phyloP scores from a whole-genome alignment of 345 rosid genomes.

The Bruguiera parviflora region DNA sequence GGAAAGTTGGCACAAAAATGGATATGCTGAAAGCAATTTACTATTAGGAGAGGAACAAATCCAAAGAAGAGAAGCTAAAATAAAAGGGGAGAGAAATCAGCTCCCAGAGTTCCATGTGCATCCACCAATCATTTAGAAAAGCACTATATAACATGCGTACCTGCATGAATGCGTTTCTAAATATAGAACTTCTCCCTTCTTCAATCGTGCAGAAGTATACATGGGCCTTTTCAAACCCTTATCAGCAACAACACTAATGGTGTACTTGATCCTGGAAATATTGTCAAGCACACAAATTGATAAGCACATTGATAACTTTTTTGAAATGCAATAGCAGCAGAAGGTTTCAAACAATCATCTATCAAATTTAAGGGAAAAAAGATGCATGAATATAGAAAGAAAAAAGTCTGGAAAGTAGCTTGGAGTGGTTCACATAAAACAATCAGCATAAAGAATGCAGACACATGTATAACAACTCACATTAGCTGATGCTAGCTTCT shows the following conservation, averaged over 20 bases:
- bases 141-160: conserved; percentile 32
- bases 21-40: no score
- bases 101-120: background rate
- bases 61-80: background rate
- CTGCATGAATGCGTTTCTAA: conserved; percentile 95
- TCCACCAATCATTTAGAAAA: conserved; percentile 10
- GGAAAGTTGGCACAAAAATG: no score
- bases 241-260: conserved; percentile 93
- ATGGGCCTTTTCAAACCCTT: conserved; percentile 95
- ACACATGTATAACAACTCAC: no score
- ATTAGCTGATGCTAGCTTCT: no score
- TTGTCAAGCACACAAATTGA: conserved; percentile 16
- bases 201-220: conserved; percentile 93
- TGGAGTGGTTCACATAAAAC: no score
- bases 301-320: background rate
- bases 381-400: no score
- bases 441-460: no score
- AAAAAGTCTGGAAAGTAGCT: no score
- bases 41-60: no score
- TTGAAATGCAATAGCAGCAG: no score
- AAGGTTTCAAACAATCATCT: no score
- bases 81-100: background rate
- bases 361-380: no score
- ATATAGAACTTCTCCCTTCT: conserved; percentile 96
- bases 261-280: conserved; percentile 80